Evolutionary conservation across 768 basidiomycete species (phyloP).

Genomic region (Scleroderma citrinum): DNA sequence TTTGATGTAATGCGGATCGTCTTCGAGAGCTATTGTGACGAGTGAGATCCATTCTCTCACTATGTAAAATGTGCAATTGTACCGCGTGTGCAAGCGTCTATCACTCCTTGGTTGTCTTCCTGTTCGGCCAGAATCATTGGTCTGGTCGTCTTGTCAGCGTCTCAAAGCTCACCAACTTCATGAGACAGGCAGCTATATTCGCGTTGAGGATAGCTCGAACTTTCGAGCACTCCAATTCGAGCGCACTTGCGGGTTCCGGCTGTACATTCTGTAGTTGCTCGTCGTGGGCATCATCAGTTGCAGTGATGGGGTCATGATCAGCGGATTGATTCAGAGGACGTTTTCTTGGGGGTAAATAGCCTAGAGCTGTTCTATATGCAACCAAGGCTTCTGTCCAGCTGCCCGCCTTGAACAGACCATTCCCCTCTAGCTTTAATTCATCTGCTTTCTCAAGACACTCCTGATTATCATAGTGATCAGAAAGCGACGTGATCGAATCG

Average conservation of each 20-base stretch:
- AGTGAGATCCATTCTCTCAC: constrained; percentile 2
- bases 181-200: constrained; percentile 85
- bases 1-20: constrained; percentile 83
- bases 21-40: constrained; percentile 59
- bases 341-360: constrained; percentile 50
- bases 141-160: not conserved
- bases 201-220: constrained; percentile 70
- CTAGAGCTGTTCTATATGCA: constrained; percentile 65
- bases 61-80: too few species aligned
- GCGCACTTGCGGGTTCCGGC: constrained; percentile 20
- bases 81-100: constrained; percentile 79
- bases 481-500: not conserved
- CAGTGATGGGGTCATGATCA: constrained; percentile 16
- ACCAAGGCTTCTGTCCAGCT: constrained; percentile 67
- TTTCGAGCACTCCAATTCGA: constrained; percentile 47
- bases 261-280: constrained; percentile 11
- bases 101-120: constrained; percentile 76
- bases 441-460: constrained; percentile 45
- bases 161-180: constrained; percentile 57
- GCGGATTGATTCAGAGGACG: constrained; percentile 14
- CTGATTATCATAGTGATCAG: constrained; percentile 24
- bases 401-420: constrained; percentile 58
- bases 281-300: constrained; percentile 10
- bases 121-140: constrained; percentile 23
- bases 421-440: constrained; percentile 70